Conservation (phyloP, 495 filamentous ascomycete species). For the Podospora pseudoanserina region DNA sequence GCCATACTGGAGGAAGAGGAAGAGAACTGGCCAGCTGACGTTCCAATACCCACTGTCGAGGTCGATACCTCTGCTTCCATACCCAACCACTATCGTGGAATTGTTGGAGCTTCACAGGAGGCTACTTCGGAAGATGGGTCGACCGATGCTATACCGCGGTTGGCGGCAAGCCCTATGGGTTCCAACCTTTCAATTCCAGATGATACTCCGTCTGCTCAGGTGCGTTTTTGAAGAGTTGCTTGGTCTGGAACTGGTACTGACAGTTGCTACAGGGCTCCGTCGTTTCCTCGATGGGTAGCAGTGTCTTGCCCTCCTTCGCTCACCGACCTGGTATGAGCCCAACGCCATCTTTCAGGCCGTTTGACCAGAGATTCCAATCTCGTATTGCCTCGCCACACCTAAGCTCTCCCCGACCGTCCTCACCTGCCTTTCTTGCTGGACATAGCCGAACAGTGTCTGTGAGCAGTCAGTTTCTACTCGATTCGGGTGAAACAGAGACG, state of each 20-base stretch:
- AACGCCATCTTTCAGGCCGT: slow-evolving; percentile 82
- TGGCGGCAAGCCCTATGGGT: slow-evolving; percentile 45
- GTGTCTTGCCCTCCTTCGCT: slow-evolving; percentile 44
- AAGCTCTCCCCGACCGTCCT: slow-evolving; percentile 63
- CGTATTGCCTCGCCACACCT: slow-evolving; percentile 59
- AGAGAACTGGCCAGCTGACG: slow-evolving; percentile 17
- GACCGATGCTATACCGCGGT: slow-evolving; percentile 36
- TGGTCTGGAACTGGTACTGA: background rate
- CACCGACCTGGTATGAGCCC: slow-evolving; percentile 53
- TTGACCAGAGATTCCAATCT: slow-evolving; percentile 90
- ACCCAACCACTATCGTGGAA: slow-evolving; percentile 43
- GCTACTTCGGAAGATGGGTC: slow-evolving; percentile 47
- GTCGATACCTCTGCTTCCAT: slow-evolving; percentile 35
- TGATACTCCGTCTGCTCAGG: slow-evolving; percentile 85
- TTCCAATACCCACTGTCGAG: slow-evolving; percentile 21
- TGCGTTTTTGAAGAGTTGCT: slow-evolving; percentile 37
- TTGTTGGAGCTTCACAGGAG: slow-evolving; percentile 40
- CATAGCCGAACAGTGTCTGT: slow-evolving; percentile 77
- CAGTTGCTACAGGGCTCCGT: slow-evolving; percentile 64
- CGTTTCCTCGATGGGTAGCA: slow-evolving; percentile 72
- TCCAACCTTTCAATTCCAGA: slow-evolving; percentile 70
- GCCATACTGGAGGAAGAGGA: slow-evolving; percentile 41
- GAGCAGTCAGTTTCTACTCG: slow-evolving; percentile 53
- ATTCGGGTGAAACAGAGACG: slow-evolving; percentile 60
- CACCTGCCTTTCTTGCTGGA: slow-evolving; percentile 70